Percentiles rank a stretch among this genome's conserved stretches.
These are phyloP conservation scores for Elsinoe arachidis DNA, from an alignment of 2,329 filamentous ascomycete species.

Conservation along the genomic window DNA sequence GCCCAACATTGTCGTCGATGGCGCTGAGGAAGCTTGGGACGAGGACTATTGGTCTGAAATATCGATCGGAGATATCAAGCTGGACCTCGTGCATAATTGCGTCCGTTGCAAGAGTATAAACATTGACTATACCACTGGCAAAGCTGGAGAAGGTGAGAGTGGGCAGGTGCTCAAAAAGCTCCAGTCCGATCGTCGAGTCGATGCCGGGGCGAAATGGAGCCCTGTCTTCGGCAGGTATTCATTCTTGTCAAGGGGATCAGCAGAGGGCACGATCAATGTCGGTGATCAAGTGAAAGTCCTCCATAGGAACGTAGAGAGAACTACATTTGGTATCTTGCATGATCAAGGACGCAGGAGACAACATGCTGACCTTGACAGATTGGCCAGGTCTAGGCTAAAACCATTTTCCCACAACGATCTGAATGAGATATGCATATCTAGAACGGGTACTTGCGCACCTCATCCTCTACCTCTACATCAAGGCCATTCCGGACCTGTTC, in stretches of 20 bases:
- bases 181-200: conserved; percentile 37
- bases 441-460: conserved; percentile 55
- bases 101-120: conserved; percentile 39
- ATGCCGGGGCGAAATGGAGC: conserved; percentile 37
- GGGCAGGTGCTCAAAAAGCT: conserved; percentile 39
- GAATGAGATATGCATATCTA: conserved; percentile 18
- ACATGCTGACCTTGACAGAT: background rate
- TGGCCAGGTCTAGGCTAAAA: background rate
- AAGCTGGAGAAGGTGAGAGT: conserved; percentile 28
- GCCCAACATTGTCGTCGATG: conserved; percentile 38
- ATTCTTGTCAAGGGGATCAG: conserved; percentile 29
- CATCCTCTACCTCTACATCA: conserved; percentile 52
- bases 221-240: conserved; percentile 42
- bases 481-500: conserved; percentile 63
- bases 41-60: conserved; percentile 39
- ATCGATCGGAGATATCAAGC: conserved; percentile 22
- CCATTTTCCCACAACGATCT: background rate
- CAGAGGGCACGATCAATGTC: conserved; percentile 28
- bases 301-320: conserved; percentile 32
- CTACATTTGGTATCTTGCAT: conserved; percentile 35
- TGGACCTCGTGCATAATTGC: conserved; percentile 38
- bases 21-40: conserved; percentile 33
- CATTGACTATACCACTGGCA: conserved; percentile 39
- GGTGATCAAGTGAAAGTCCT: conserved; percentile 37
- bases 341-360: background rate